Percentiles rank a stretch among this genome's conserved stretches.
Evolutionary conservation across 176 grass and related monocot genomes (phyloP).

Genomic region (Oropetium thomaeum): DNA sequence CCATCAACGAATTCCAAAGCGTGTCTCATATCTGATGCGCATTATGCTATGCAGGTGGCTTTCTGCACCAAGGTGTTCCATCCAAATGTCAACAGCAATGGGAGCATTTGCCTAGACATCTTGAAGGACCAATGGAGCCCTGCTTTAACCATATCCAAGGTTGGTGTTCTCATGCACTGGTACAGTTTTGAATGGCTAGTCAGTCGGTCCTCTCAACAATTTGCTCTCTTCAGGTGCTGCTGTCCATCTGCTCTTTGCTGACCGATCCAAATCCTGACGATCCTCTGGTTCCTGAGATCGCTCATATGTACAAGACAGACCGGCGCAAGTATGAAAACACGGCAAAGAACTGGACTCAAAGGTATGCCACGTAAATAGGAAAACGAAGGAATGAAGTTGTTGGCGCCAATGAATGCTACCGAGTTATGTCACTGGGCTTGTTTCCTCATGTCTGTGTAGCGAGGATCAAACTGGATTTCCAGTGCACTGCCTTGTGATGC

Average conservation of each 20-base stretch:
- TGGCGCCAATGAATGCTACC: too few species aligned
- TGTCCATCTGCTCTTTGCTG: constrained; percentile 75
- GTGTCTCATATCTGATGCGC: neutral
- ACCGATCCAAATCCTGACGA: constrained; percentile 73
- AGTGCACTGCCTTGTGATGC: neutral
- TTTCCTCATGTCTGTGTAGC: neutral
- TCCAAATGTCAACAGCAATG: constrained; percentile 80
- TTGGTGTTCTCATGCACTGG: neutral
- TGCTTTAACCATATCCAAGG: constrained; percentile 71
- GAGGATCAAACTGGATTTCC: constrained; percentile 17
- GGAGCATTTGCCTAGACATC: constrained; percentile 82
- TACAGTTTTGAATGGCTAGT: neutral
- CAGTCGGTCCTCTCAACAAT: too few species aligned
- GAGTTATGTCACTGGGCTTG: neutral
- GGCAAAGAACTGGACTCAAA: constrained; percentile 71
- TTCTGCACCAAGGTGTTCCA: constrained; percentile 79
- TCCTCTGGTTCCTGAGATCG: constrained; percentile 76
- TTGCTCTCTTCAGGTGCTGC: constrained; percentile 43
- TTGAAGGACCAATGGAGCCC: constrained; percentile 87
- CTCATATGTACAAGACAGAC: constrained; percentile 78
- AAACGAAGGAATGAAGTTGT: too few species aligned
- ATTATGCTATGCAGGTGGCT: constrained; percentile 59
- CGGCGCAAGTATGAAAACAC: constrained; percentile 69
- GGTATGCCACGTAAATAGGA: constrained; percentile 68
- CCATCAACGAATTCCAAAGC: neutral